These are phyloP conservation scores for Prunus campanulata DNA, from an alignment of 306 rosid genomes.

Conservation along the genomic window DNA sequence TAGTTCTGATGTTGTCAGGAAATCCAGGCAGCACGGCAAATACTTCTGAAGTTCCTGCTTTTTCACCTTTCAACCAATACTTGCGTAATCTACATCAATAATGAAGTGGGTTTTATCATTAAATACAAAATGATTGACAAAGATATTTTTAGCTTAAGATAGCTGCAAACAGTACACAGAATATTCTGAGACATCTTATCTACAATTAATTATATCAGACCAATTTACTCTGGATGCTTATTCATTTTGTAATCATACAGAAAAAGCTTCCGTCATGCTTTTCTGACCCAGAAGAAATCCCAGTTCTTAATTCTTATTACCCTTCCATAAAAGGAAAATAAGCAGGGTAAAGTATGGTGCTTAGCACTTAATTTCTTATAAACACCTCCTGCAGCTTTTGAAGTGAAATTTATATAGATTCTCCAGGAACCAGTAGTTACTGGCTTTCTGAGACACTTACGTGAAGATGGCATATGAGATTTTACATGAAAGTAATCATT, in stretches of 20 bases:
- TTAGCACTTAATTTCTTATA: not conserved
- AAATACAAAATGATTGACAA: not conserved
- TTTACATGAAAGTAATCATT: not conserved
- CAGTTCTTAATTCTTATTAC: not conserved
- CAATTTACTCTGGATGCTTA: not conserved
- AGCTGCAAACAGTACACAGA: not conserved
- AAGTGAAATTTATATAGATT: not conserved
- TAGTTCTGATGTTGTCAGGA: constrained; percentile 85
- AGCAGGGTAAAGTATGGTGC: not conserved
- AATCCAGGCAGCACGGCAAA: constrained; percentile 75
- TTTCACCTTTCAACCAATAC: constrained; percentile 88
- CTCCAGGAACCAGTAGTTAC: not conserved
- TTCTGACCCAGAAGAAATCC: too few relatives aligned
- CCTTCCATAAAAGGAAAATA: not conserved
- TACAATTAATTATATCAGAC: not conserved
- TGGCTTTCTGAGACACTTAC: not conserved
- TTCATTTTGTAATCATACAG: not conserved
- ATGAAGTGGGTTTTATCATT: not conserved
- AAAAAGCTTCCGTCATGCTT: too few relatives aligned
- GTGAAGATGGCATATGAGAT: not conserved
- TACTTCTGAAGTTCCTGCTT: constrained; percentile 75
- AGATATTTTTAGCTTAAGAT: not conserved
- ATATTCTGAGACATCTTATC: not conserved
- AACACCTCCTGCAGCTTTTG: not conserved
- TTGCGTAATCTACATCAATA: constrained; percentile 51